A percentile compares a stretch with the other conserved stretches of the same genome.
Conservation (phyloP, 1,139 yeast species). For the Candida sanyaensis region DNA sequence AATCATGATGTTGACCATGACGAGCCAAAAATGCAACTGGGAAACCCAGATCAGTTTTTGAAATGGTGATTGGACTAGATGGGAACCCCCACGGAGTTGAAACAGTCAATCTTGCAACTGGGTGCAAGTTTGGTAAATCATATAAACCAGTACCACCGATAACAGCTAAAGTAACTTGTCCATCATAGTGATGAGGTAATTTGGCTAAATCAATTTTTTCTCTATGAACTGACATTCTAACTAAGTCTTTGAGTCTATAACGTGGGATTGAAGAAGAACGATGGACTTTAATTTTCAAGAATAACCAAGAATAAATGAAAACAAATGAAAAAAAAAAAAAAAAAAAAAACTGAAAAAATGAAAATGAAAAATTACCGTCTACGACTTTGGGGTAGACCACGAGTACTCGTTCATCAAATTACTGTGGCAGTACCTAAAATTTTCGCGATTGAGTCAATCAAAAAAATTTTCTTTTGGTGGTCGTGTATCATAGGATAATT, state of each 20-base stretch:
- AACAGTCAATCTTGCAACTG: slow-evolving; percentile 79
- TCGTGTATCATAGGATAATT: neutral
- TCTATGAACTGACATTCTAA: slow-evolving; percentile 40
- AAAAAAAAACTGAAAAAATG: no score
- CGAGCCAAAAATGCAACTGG: slow-evolving; percentile 94
- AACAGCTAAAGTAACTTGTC: slow-evolving; percentile 70
- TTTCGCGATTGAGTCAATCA: no score
- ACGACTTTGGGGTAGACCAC: no score
- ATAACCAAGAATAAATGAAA: neutral
- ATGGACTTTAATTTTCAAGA: neutral
- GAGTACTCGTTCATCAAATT: no score
- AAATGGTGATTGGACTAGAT: slow-evolving; percentile 89
- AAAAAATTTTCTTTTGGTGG: neutral
- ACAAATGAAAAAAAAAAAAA: no score
- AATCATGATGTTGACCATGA: slow-evolving; percentile 89
- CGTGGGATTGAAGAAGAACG: neutral
- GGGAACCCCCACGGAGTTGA: slow-evolving; percentile 98
- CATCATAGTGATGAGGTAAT: slow-evolving; percentile 43
- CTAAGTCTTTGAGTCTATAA: neutral
- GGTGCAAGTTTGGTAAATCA: slow-evolving; percentile 76
- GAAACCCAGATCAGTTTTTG: slow-evolving; percentile 72
- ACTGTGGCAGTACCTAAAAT: no score
- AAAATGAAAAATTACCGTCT: neutral
- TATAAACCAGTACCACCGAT: slow-evolving; percentile 99
- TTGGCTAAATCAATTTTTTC: slow-evolving; percentile 25